Base-by-base conservation (phyloP, 331 rosid genomes). In the Dryas integrifolia region DNA sequence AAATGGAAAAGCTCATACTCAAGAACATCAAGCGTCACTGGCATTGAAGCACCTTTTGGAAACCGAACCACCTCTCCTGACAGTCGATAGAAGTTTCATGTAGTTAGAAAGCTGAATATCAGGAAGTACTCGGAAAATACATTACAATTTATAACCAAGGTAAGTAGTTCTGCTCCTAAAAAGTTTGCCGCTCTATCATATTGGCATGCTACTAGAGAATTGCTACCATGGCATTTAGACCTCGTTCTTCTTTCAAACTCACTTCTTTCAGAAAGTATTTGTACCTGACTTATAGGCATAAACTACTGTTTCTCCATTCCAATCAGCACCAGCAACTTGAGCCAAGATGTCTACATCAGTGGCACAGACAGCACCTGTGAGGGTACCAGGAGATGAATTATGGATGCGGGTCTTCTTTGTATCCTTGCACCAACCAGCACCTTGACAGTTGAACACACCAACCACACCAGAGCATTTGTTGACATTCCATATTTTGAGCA, bases 341-440 rank as follows among this genome's bases (percentile, higher is more conserved):
- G 82, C 35, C 52, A 95, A 70, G 56, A 57, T 75, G 4, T 95
- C 96, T 18, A 92, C 96, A 81, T 95, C 99, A 47, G 82, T 58
- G 14, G 86, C 90, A 76, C 84, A 45, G 1, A 90, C 92, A 51
- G 88, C 87, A 21, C 80, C 65, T 14, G 88, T 80, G 59, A 95
- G 96, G 44, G 99, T 87, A 21, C 89, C 92, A 0, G 97, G 97
- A 69, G 96, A 77, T 71, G 75, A 75, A 46, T 95, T 84, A 15
- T 91, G 98, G 79, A 95, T 88, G 71, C 89, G 89, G 13, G 90
- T 91, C 82, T 88, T 91, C 86, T 92, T 95, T 70, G 73, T 77
- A 35, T 82, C 18, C 83, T 89, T 92, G 92, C 99, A 92, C 99
- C 97, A 95, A 7, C 98, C 99, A 16, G 99, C 99, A 62, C 99